Percentiles rank a stretch among this genome's conserved stretches.
These are phyloP conservation scores for Colletotrichum costaricense DNA, from an alignment of 2,329 filamentous ascomycete genomes.

Conservation along the genomic window DNA sequence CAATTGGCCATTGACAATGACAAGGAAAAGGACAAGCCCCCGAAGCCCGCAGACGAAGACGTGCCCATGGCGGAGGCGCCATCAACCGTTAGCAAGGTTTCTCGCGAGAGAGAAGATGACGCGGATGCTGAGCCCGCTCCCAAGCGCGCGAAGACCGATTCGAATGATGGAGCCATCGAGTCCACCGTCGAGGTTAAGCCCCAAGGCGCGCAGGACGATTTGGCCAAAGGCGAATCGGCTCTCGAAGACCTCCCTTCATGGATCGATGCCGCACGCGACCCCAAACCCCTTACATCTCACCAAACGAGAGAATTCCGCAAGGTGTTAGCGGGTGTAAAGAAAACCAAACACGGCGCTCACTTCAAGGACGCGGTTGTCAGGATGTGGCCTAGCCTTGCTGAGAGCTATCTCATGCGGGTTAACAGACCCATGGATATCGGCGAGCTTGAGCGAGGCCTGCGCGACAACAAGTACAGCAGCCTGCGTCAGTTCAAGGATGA, in stretches of 20 bases:
- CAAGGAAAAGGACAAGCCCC: slow-evolving; percentile 43
- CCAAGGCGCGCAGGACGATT: slow-evolving; percentile 43
- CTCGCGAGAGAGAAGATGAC: slow-evolving; percentile 84
- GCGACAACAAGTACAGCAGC: slow-evolving; percentile 72
- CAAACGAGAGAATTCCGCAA: slow-evolving; percentile 73
- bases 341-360: slow-evolving; percentile 81
- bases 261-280: slow-evolving; percentile 55
- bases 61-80: slow-evolving; percentile 67
- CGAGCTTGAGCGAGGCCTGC: slow-evolving; percentile 84
- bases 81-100: slow-evolving; percentile 65
- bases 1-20: slow-evolving; percentile 50
- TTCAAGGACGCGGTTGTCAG: slow-evolving; percentile 84
- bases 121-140: slow-evolving; percentile 73
- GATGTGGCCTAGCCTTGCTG: slow-evolving; percentile 80
- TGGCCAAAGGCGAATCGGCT: slow-evolving; percentile 29
- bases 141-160: slow-evolving; percentile 84
- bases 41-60: slow-evolving; percentile 44
- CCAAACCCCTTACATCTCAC: slow-evolving; percentile 64
- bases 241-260: slow-evolving; percentile 51
- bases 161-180: slow-evolving; percentile 49
- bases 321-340: slow-evolving; percentile 81
- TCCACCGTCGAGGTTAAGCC: slow-evolving; percentile 43
- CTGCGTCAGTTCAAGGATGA: slow-evolving; percentile 81
- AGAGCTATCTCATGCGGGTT: slow-evolving; percentile 76
- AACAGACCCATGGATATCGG: slow-evolving; percentile 85